Evolutionary conservation across 164 flowering plant genomes (phyloP).

Genomic region (Platanus orientalis): DNA sequence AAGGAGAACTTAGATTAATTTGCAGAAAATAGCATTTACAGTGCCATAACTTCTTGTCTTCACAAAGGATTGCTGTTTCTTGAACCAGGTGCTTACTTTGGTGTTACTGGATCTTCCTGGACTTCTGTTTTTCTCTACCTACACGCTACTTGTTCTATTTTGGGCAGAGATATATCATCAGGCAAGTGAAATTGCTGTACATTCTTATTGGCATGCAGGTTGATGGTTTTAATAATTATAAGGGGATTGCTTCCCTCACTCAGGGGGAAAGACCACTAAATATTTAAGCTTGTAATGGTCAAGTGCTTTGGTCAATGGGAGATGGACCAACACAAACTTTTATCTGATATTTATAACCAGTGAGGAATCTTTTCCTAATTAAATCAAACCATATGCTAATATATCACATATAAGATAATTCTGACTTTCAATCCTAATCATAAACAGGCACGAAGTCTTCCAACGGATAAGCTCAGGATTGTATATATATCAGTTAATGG

Average conservation of each 20-base stretch:
- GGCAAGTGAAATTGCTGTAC: constrained; percentile 39
- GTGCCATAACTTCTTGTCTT: constrained; percentile 9
- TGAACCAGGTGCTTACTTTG: constrained; percentile 58
- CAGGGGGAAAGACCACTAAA: not conserved
- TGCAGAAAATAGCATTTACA: not conserved
- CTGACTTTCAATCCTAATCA: not conserved
- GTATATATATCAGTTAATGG: constrained; percentile 58
- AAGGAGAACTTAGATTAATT: not conserved
- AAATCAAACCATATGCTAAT: not conserved
- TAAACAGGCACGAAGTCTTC: constrained; percentile 82
- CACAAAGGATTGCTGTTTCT: constrained; percentile 8
- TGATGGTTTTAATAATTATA: not conserved
- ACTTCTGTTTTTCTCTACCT: constrained; percentile 85
- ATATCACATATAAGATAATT: not conserved
- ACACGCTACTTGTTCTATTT: constrained; percentile 88
- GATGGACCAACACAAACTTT: not conserved
- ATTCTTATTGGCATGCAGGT: constrained; percentile 1
- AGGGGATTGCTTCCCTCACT: not conserved
- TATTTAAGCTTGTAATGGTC: not conserved
- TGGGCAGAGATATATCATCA: constrained; percentile 99
- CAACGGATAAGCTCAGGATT: constrained; percentile 74
- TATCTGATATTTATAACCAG: not conserved
- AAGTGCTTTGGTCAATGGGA: not conserved
- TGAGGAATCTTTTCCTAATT: not conserved
- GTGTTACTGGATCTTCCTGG: constrained; percentile 82